Percentiles rank a stretch among this genome's conserved stretches.
Conservation (phyloP, 257 asterid genomes). For the Eucommia ulmoides region DNA sequence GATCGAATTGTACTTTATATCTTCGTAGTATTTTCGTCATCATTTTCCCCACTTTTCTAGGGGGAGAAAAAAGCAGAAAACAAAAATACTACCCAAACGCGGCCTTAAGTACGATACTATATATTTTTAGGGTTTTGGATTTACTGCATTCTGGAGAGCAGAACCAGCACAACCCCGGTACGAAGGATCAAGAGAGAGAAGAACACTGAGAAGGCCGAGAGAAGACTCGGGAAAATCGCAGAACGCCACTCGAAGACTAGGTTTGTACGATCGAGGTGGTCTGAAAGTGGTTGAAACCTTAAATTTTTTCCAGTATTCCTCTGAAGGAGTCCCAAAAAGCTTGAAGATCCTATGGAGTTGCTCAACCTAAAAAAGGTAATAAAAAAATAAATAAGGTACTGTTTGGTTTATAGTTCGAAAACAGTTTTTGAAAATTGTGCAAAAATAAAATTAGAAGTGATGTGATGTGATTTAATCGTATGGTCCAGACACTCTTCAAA, state of each 20-base stretch:
- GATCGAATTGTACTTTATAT: no score
- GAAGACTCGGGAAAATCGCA: slow-evolving; percentile 55
- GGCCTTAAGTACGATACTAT: neutral
- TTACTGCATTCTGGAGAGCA: slow-evolving; percentile 50
- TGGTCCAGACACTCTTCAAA: no score
- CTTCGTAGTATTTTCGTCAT: no score
- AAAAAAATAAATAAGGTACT: neutral
- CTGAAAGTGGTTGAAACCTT: slow-evolving; percentile 49
- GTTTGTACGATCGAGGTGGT: slow-evolving; percentile 50
- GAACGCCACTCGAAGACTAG: slow-evolving; percentile 40
- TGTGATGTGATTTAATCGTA: no score
- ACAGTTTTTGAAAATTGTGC: no score
- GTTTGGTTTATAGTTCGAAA: no score
- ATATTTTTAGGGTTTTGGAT: neutral
- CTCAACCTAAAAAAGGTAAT: slow-evolving; percentile 37
- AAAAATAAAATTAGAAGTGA: no score
- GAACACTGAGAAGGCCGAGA: slow-evolving; percentile 30
- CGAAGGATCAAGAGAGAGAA: slow-evolving; percentile 56
- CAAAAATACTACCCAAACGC: no score
- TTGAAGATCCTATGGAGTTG: slow-evolving; percentile 69
- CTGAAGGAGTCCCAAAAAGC: slow-evolving; percentile 78
- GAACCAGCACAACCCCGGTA: slow-evolving; percentile 48
- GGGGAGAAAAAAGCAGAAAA: neutral
- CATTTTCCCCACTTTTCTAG: no score
- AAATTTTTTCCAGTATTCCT: slow-evolving; percentile 37